Evolutionary conservation across 495 filamentous ascomycete genomes (phyloP).

Genomic region (Daldinia childiae): DNA sequence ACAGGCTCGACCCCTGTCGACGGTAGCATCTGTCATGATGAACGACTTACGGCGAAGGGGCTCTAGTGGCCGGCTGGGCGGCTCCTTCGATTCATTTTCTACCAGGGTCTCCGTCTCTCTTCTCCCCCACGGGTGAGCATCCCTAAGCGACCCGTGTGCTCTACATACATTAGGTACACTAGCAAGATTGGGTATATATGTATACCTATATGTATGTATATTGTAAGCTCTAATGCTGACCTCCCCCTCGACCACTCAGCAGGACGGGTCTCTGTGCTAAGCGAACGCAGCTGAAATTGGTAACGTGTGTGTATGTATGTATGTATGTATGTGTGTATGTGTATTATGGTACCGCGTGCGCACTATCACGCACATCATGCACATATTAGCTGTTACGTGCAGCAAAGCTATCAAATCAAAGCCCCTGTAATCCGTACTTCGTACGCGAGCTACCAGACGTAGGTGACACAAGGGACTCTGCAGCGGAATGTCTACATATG

Average conservation of each 20-base stretch:
- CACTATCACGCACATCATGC: conserved; percentile 24
- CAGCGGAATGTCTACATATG: neutral
- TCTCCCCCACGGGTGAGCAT: conserved; percentile 28
- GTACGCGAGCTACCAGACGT: conserved; percentile 11
- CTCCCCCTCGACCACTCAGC: neutral
- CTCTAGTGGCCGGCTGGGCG: conserved; percentile 28
- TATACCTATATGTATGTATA: neutral
- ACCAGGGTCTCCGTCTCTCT: conserved; percentile 24
- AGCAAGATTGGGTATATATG: no score
- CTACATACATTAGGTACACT: no score
- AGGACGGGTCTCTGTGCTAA: neutral
- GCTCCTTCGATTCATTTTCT: conserved; percentile 36
- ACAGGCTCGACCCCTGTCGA: conserved; percentile 17
- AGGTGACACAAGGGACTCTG: conserved; percentile 15
- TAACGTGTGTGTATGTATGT: neutral
- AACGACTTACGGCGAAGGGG: conserved; percentile 3
- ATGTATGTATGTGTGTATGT: neutral
- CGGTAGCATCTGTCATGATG: conserved; percentile 4
- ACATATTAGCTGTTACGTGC: conserved; percentile 36
- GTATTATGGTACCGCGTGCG: neutral
- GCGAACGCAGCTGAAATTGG: conserved; percentile 18
- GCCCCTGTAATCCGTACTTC: neutral
- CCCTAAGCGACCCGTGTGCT: no score
- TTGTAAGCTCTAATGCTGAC: conserved; percentile 3
- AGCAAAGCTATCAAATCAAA: conserved; percentile 7